phyloP scores from a whole-genome alignment of 257 asterid species.

The Solanum ossicruentum region DNA sequence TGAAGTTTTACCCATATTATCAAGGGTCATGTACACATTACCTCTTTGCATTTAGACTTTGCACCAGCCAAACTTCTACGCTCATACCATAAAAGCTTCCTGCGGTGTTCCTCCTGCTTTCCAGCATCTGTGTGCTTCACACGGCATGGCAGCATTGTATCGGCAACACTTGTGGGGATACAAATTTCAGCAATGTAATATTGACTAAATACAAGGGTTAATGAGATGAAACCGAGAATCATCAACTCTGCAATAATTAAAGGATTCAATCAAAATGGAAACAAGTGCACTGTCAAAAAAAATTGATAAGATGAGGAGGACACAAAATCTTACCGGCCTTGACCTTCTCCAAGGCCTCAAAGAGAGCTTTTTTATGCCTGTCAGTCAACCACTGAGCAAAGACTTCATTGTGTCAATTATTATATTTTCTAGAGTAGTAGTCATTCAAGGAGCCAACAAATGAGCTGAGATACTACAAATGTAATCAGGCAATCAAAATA shows the following conservation, averaged over 20 bases:
- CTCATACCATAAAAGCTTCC: slow-evolving; percentile 47
- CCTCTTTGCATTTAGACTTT: slow-evolving; percentile 33
- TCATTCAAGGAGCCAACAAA: neutral
- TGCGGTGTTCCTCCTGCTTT: slow-evolving; percentile 15
- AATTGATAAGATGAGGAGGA: neutral
- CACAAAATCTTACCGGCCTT: slow-evolving; percentile 52
- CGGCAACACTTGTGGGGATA: slow-evolving; percentile 52
- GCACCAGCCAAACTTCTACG: slow-evolving; percentile 37
- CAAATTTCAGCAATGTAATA: slow-evolving; percentile 80
- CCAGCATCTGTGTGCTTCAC: neutral
- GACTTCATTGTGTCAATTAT: neutral
- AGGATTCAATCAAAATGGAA: slow-evolving; percentile 1
- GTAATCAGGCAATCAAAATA: neutral
- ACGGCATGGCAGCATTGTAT: slow-evolving; percentile 72
- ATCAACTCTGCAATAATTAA: slow-evolving; percentile 67
- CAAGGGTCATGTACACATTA: slow-evolving; percentile 1
- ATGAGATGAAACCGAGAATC: slow-evolving; percentile 92
- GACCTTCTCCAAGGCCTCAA: slow-evolving; percentile 85
- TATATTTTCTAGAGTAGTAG: neutral
- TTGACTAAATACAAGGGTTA: slow-evolving; percentile 70
- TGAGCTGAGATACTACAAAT: neutral
- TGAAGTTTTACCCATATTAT: neutral
- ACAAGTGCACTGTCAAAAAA: neutral
- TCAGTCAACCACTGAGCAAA: slow-evolving; percentile 59
- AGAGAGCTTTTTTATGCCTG: slow-evolving; percentile 73